Evolutionary conservation across 139 green algal genomes (phyloP).

Genomic region (Coelastrella sp.): DNA sequence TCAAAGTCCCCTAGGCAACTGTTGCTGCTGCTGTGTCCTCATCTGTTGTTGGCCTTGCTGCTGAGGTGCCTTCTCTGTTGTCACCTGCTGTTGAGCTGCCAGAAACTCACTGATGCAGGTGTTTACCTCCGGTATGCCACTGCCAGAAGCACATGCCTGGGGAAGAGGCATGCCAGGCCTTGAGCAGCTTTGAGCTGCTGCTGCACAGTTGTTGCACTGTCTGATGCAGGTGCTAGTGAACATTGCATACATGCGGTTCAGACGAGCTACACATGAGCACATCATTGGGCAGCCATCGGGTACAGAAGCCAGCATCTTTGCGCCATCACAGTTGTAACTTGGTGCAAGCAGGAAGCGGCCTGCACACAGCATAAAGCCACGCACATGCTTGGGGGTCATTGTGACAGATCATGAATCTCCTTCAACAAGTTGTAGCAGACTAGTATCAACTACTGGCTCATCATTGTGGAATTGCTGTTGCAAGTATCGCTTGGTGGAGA

Average conservation of each 20-base stretch:
- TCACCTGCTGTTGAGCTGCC: neutral
- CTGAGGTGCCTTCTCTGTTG: neutral
- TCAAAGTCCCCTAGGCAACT: too few species aligned
- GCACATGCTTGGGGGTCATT: too few species aligned
- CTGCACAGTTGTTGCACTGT: neutral
- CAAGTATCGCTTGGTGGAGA: too few species aligned
- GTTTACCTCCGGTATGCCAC: neutral
- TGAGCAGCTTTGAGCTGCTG: neutral
- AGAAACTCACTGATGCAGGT: neutral
- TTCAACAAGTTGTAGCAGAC: too few species aligned
- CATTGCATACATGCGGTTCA: neutral
- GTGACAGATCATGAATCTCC: too few species aligned
- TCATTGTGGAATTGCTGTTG: too few species aligned
- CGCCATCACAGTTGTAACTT: neutral
- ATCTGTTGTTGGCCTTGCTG: neutral
- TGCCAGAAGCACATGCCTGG: neutral
- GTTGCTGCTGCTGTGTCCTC: too few species aligned
- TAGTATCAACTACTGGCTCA: too few species aligned
- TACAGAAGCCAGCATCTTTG: neutral
- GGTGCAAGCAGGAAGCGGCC: neutral
- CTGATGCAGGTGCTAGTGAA: neutral
- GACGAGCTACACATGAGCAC: neutral
- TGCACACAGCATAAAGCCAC: too few species aligned
- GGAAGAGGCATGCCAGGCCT: neutral
- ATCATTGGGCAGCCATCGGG: neutral